phyloP scores from a whole-genome alignment of 768 basidiomycete species.

The Boletales sp. region DNA sequence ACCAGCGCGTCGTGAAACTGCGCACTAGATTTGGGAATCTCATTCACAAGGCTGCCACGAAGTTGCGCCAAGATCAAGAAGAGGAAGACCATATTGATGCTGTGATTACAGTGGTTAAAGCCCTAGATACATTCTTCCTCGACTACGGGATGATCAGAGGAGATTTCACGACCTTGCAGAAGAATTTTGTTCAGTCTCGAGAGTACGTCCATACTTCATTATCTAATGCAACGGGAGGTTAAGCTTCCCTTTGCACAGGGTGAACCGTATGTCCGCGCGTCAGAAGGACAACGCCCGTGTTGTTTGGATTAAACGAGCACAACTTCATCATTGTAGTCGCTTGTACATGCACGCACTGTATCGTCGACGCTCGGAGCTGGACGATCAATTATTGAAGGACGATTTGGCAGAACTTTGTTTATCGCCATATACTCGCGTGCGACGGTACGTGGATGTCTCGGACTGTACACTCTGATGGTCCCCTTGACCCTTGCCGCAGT shows the following conservation, averaged over 20 bases:
- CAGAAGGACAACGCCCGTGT: constrained; percentile 77
- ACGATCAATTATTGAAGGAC: constrained; percentile 57
- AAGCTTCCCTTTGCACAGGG: constrained; percentile 31
- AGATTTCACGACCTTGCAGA: constrained; percentile 62
- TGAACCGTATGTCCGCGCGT: constrained; percentile 62
- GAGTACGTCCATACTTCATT: constrained; percentile 17
- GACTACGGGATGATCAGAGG: constrained; percentile 62
- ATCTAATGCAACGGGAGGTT: not conserved
- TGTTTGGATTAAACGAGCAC: constrained; percentile 73
- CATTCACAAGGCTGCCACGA: constrained; percentile 61
- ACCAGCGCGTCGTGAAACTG: constrained; percentile 56
- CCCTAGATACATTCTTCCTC: constrained; percentile 72
- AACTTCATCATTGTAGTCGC: constrained; percentile 72
- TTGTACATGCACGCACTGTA: constrained; percentile 76
- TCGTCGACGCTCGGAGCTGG: constrained; percentile 69
- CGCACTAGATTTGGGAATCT: constrained; percentile 65
- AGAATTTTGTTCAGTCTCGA: constrained; percentile 30
- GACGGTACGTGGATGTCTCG: constrained; percentile 47
- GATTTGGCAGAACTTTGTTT: constrained; percentile 74
- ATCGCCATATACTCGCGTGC: constrained; percentile 74
- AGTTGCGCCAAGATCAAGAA: constrained; percentile 56
- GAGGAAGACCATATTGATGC: constrained; percentile 88
- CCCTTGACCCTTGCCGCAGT: constrained; percentile 33
- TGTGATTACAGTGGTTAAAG: constrained; percentile 66
- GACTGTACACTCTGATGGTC: not conserved